Conservation (phyloP, 176 grass and related monocot genomes). For the Saccharum officinarum region DNA sequence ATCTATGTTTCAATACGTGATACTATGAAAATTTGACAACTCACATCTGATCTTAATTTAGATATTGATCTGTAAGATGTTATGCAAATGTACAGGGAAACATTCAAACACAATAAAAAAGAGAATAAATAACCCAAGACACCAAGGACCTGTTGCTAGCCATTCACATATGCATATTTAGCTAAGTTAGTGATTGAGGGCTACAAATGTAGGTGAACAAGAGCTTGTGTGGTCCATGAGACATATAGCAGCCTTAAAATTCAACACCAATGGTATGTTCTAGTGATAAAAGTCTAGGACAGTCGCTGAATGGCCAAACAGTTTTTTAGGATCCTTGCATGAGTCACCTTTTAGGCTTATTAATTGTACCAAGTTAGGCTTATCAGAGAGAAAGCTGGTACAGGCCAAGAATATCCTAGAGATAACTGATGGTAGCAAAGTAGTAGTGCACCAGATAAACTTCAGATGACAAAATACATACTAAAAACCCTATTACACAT, state of each 20-base stretch:
- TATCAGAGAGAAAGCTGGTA: neutral
- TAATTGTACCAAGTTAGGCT: neutral
- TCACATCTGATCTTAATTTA: neutral
- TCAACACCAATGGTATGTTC: neutral
- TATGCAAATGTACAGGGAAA: neutral
- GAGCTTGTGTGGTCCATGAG: neutral
- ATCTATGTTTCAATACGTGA: neutral
- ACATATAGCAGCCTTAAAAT: neutral
- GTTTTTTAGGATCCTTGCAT: neutral
- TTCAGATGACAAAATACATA: neutral
- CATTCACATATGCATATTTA: slow-evolving; percentile 29
- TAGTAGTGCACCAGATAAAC: neutral
- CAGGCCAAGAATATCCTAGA: slow-evolving; percentile 9
- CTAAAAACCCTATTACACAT: neutral
- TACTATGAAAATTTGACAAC: neutral
- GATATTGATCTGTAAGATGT: neutral
- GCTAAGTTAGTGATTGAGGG: slow-evolving; percentile 2
- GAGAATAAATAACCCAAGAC: neutral
- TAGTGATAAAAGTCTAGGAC: neutral
- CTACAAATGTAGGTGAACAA: neutral
- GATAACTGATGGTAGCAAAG: neutral
- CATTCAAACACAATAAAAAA: neutral
- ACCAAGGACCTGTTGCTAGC: slow-evolving; percentile 11
- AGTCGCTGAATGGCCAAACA: neutral
- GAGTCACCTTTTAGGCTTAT: slow-evolving; percentile 25